Conservation (phyloP, 768 basidiomycete species). For the Cubamyces sp. region DNA sequence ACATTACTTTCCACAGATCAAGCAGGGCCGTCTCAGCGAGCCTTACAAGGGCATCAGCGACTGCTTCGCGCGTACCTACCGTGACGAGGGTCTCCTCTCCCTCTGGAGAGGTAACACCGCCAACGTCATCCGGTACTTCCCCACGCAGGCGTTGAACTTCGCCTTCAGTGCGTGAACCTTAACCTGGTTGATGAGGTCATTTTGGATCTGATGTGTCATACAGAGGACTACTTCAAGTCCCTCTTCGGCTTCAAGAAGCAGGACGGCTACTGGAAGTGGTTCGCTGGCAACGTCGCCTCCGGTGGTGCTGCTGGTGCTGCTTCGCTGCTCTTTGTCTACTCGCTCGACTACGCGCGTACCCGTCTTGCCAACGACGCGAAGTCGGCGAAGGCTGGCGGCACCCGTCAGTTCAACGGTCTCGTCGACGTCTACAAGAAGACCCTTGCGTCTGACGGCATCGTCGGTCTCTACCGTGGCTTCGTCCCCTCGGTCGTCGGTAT, state of each 20-base stretch:
- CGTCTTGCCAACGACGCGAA: slow-evolving; percentile 98
- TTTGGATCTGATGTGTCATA: slow-evolving; percentile 25
- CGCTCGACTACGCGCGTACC: slow-evolving; percentile 98
- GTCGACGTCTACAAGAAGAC: slow-evolving; percentile 98
- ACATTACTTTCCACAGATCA: slow-evolving; percentile 64
- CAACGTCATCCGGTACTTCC: slow-evolving; percentile 99
- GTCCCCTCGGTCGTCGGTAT: slow-evolving; percentile 99
- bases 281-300: slow-evolving; percentile 95
- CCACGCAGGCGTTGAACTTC: slow-evolving; percentile 99
- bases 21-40: slow-evolving; percentile 94
- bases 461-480: slow-evolving; percentile 99
- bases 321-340: slow-evolving; percentile 99
- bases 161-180: slow-evolving; percentile 85
- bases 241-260: slow-evolving; percentile 98
- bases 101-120: slow-evolving; percentile 99
- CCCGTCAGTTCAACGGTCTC: slow-evolving; percentile 98
- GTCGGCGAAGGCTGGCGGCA: slow-evolving; percentile 88
- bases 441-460: slow-evolving; percentile 95
- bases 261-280: slow-evolving; percentile 98
- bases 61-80: slow-evolving; percentile 91
- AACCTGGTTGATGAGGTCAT: not conserved
- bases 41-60: slow-evolving; percentile 97
- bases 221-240: slow-evolving; percentile 99
- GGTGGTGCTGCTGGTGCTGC: slow-evolving; percentile 99
- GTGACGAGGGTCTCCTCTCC: slow-evolving; percentile 92